Conservation (phyloP, 1,284 basidiomycete genomes). For the Boletellus deceptivus region DNA sequence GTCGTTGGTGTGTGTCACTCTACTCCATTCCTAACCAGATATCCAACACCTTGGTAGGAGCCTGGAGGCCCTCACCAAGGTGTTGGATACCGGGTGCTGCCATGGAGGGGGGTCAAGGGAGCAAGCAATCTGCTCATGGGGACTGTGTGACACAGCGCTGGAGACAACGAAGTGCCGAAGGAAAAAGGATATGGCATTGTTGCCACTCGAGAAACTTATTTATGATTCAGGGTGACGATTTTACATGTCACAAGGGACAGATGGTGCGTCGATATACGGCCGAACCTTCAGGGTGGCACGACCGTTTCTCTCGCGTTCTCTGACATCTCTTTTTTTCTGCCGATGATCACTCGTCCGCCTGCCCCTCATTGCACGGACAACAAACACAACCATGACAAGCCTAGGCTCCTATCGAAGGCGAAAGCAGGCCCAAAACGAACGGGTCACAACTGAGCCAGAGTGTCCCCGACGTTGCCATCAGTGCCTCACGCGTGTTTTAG, state of each 20-base stretch:
- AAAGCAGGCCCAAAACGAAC: slow-evolving; percentile 73
- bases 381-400: slow-evolving; percentile 69
- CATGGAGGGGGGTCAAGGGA: no score
- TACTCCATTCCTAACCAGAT: no score
- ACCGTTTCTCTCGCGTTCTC: neutral
- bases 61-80: no score
- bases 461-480: neutral
- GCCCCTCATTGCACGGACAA: neutral
- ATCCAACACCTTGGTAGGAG: no score
- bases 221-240: slow-evolving; percentile 85
- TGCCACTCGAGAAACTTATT: no score
- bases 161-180: no score
- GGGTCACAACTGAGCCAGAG: slow-evolving; percentile 56
- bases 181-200: no score
- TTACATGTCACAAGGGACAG: slow-evolving; percentile 78
- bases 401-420: slow-evolving; percentile 91
- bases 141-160: no score
- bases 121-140: no score
- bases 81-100: no score
- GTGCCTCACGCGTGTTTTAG: slow-evolving; percentile 30
- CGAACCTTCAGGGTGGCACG: slow-evolving; percentile 66
- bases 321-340: neutral
- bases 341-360: no score
- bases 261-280: slow-evolving; percentile 91
- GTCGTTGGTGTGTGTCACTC: no score